Conservation (phyloP, 2,329 filamentous ascomycete species). For the Fusarium bactridioides region DNA sequence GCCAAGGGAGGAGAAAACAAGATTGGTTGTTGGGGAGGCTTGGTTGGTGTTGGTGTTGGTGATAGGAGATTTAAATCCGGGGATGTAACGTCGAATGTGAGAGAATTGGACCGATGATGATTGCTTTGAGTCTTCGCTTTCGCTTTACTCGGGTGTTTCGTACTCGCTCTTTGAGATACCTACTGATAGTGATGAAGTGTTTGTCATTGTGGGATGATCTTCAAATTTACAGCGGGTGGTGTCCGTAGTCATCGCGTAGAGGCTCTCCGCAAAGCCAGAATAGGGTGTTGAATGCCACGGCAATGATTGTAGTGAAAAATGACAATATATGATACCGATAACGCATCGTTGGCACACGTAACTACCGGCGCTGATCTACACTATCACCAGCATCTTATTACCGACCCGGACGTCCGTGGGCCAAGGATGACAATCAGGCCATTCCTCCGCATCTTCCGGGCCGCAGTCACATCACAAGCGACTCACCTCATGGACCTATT, state of each 20-base stretch:
- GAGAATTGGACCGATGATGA: background rate
- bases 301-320: background rate
- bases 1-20: slow-evolving; percentile 12
- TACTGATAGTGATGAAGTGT: accelerated
- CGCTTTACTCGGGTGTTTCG: no score
- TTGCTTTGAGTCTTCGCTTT: background rate
- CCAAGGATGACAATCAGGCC: background rate
- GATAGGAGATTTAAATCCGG: background rate
- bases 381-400: background rate
- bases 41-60: background rate
- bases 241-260: background rate
- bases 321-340: background rate
- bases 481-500: accelerated
- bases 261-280: background rate
- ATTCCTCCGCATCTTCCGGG: background rate
- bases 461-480: background rate
- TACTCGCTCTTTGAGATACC: background rate
- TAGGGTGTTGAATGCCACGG: no score
- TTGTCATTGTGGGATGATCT: background rate
- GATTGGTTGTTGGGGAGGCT: background rate
- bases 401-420: background rate
- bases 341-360: background rate
- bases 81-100: background rate
- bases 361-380: background rate
- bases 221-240: background rate